A percentile compares a stretch with the other conserved stretches of the same genome.
Evolutionary conservation across 768 basidiomycete genomes (phyloP).

Genomic region (Pisolithus albus): DNA sequence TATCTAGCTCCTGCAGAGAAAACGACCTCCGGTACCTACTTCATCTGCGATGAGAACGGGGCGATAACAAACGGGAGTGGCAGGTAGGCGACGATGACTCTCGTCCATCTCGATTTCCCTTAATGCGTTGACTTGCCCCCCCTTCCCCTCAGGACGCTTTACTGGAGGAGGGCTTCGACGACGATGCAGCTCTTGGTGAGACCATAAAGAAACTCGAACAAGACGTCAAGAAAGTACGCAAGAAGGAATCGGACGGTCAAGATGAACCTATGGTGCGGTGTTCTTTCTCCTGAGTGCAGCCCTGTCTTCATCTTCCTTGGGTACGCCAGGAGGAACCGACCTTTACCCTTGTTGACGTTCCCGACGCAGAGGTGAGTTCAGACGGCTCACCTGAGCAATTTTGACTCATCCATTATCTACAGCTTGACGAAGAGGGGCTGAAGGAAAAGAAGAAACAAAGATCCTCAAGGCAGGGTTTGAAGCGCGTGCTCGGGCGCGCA

Average conservation of each 20-base stretch:
- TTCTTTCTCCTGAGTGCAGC: not conserved
- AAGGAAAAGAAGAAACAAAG: conserved; percentile 95
- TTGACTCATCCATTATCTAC: not conserved
- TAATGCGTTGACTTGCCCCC: not conserved
- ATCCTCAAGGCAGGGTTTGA: conserved; percentile 91
- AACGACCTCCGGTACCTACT: conserved; percentile 60
- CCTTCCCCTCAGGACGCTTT: conserved; percentile 42
- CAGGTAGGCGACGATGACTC: conserved; percentile 34
- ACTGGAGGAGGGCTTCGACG: conserved; percentile 64
- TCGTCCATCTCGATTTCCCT: not conserved
- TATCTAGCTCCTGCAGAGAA: conserved; percentile 62
- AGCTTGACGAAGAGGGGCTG: conserved; percentile 85
- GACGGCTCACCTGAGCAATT: not conserved
- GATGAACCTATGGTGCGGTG: conserved; percentile 50
- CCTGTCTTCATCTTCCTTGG: not conserved
- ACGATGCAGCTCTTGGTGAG: conserved; percentile 72
- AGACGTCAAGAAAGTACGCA: conserved; percentile 68
- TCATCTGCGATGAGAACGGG: conserved; percentile 55
- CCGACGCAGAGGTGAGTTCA: conserved; percentile 70
- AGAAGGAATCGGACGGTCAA: conserved; percentile 71
- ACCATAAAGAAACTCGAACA: conserved; percentile 81
- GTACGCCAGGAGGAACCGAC: conserved; percentile 62
- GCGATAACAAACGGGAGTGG: conserved; percentile 69
- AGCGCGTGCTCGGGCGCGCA: conserved; percentile 73
- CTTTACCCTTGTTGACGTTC: conserved; percentile 87